Evolutionary conservation across 1,284 basidiomycete genomes (phyloP), one percentile per base, ranked within the genome.

Genomic region (Amylostereum areolatum): DNA sequence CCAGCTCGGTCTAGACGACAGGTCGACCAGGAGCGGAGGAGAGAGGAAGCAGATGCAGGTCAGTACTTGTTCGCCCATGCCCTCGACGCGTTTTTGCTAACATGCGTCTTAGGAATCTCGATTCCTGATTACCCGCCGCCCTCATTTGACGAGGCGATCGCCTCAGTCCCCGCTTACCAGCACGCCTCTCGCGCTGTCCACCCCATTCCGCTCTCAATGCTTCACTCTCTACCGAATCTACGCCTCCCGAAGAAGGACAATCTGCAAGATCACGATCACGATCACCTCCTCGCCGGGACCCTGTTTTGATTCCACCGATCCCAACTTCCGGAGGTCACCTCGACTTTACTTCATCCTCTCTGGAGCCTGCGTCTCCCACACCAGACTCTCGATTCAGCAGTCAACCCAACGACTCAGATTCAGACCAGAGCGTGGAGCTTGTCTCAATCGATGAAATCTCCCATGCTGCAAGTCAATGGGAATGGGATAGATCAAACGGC

Each of bases 91-190:
- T 18, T 30, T 42, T 54, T 48, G 46, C 45, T 36, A 45, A 24
- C 18, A 45, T 41, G 18, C 18, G 4, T 25, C 12, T 37, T 49
- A 59, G 64, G 60, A 50, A 57, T 59, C n/a, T 51, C 59, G 3
- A 66, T 80, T 48, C 78, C 79, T 24, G 71, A 80, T 59, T 78
- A 79, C 52, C 79, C 79, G 6, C 79, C 79, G 10, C 79, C 79
- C 35, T 73, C 77, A 1, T 81, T 80, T 59, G 73, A 73, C 48
- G 79, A 81, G 59, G 78, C 79, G 12, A 75, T 77, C 24, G 8
- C 8, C 8, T 48, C 57, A 32, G 59, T 58, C 6, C 61, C 47
- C 37, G 60, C 50, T 18, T 55, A 45, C 46, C 51, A 40, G 50
- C 57, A 46, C 18, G 52, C 18, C 45, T 43, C 33, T 37, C 18